Base-by-base conservation (phyloP, 2,329 filamentous ascomycete genomes). In the Diaporthe sp. region DNA sequence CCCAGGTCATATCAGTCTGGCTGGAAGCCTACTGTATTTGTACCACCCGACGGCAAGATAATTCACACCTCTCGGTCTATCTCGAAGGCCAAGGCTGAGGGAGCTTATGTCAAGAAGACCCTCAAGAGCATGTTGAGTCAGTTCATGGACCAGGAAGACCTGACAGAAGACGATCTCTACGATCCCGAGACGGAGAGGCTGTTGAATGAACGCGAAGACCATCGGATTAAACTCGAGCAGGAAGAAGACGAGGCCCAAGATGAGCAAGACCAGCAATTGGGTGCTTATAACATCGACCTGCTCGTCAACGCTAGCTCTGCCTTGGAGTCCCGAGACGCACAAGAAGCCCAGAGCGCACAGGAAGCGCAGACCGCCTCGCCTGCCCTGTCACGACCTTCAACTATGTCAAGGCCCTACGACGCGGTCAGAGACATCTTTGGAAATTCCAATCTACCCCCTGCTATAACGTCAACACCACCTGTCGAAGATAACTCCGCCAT, bases 21-120 rank as follows among this genome's bases (percentile, higher is more conserved):
- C 15, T 84, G 85, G 42, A 85, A 85, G 68, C 88, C 89, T 5
- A 82, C 90, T 7, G 87, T 90, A 37, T 87, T 87, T 74, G 84
- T 90, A 70, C 86, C 87, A 31, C 85, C 87, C 3, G 84, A 84
- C 19, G 88, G 88, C 25, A 85, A 85, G 72, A 86, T 87, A 37
- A 82, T 86, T 1, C 88, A 89, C 76, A 85, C 88, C 25, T 90
- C 88, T 42, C 75, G 81, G 28, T 79, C 80, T 28, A 79, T 82
- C 53, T 74, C 72, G 4, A 73, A 73, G 9, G 79, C 79, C 19
- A 78, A 77, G 25, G 75, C 76, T 0, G 60, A 75, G 12, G 73
- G 75, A 9, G 61, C 77, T 22, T 78, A 81, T 71, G 44, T 57
- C 44, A 79, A 79, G 72, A 70, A 78, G 13, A 72, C 76, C 13